phyloP scores from a whole-genome alignment of 1,284 basidiomycete genomes.

The Kwoniella shivajii region DNA sequence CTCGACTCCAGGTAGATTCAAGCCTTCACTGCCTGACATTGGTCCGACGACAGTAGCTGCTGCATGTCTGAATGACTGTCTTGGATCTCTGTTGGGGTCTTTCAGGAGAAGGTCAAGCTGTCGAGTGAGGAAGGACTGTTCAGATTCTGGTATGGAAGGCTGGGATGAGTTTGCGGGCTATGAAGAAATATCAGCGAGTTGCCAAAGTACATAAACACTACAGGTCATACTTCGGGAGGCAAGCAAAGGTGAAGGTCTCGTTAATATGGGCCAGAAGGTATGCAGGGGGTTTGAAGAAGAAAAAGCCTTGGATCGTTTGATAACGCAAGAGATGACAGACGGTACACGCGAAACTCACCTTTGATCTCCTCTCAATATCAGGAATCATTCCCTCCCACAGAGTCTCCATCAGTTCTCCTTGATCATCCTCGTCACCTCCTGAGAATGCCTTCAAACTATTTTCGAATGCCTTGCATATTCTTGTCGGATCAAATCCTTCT shows the following conservation, averaged over 20 bases:
- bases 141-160: slow-evolving; percentile 57
- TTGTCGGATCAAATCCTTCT: slow-evolving; percentile 84
- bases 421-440: slow-evolving; percentile 55
- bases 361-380: slow-evolving; percentile 38
- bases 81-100: slow-evolving; percentile 82
- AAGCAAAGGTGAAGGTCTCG: too few relatives aligned
- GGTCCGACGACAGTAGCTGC: slow-evolving; percentile 81
- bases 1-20: slow-evolving; percentile 81
- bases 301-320: too few relatives aligned
- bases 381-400: slow-evolving; percentile 53
- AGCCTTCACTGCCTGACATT: slow-evolving; percentile 73
- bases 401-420: slow-evolving; percentile 43
- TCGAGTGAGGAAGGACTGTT: slow-evolving; percentile 81
- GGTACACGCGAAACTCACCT: slow-evolving; percentile 33
- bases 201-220: too few relatives aligned
- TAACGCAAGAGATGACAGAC: not conserved
- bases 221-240: too few relatives aligned
- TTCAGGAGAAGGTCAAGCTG: slow-evolving; percentile 87
- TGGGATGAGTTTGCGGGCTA: slow-evolving; percentile 26
- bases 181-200: not conserved
- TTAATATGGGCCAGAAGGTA: too few relatives aligned
- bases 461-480: slow-evolving; percentile 83
- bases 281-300: too few relatives aligned
- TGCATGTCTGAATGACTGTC: slow-evolving; percentile 76
- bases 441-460: slow-evolving; percentile 36